Conservation (phyloP, 2,329 filamentous ascomycete genomes). For the Aspergillus terreus region DNA sequence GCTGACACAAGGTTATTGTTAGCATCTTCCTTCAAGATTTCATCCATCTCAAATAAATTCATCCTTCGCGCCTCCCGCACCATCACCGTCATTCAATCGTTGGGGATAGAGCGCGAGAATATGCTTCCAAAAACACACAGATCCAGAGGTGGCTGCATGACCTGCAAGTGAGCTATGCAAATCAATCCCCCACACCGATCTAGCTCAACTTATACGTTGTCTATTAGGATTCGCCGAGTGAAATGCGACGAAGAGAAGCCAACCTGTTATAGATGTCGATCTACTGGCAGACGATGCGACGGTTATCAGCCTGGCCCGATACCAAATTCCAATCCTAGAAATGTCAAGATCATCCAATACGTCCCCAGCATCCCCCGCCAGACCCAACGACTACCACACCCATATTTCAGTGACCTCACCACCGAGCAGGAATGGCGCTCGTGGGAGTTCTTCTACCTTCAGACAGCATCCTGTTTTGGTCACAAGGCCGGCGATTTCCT, state of each 20-base stretch:
- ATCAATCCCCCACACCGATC: not conserved
- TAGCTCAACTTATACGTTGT: not conserved
- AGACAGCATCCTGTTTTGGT: conserved; percentile 43
- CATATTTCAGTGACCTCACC: conserved; percentile 19
- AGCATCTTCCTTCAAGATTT: no score
- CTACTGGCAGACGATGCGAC: conserved; percentile 55
- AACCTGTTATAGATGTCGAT: conserved; percentile 51
- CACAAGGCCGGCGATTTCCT: conserved; percentile 42
- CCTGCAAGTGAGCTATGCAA: conserved; percentile 49
- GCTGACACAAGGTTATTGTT: no score
- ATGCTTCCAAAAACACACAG: not conserved
- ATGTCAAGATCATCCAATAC: conserved; percentile 20
- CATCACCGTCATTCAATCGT: not conserved
- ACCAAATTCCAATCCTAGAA: conserved; percentile 15
- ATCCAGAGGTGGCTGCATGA: conserved; percentile 44
- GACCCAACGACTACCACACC: conserved; percentile 8
- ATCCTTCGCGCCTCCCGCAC: not conserved
- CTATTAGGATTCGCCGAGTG: conserved; percentile 49
- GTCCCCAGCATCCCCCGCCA: conserved; percentile 11
- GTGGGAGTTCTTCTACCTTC: conserved; percentile 39
- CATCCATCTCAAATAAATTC: no score
- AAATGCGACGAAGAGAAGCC: conserved; percentile 58
- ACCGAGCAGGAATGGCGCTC: conserved; percentile 30
- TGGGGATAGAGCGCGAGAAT: not conserved
- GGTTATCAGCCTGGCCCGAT: conserved; percentile 39